Base-by-base conservation (phyloP, 2,329 filamentous ascomycete species). In the Xylariaceae sp. region DNA sequence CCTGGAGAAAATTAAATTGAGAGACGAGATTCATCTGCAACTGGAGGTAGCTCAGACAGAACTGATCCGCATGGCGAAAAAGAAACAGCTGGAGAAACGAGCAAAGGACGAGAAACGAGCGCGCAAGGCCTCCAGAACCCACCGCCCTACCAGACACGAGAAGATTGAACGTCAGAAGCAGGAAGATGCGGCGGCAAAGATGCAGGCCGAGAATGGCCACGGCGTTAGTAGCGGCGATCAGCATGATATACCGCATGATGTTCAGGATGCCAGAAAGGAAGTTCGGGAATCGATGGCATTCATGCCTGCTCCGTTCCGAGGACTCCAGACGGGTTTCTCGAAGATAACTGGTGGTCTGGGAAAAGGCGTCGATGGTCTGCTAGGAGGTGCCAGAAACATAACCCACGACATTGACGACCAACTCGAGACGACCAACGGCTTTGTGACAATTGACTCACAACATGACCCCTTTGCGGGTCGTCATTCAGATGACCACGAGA, bases 41-140 rank as follows among this genome's bases (percentile, higher is more conserved):
- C 82, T 99, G 0, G 94, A 99, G 70, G 75, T 75, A 7, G 93
- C 93, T 1, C 88, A 97, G 73, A 97, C 91, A 0, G 85, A 90
- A 18, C 77, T 99, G 47, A 89, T 99, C 66, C 87, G 86, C 60
- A 80, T 80, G 51, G 92, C 90, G 57, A 92, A 92, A 70, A 90
- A 87, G 71, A 86, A 85, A 11, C 86, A 97, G 66, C 76, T 88
- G n/a, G 88, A 93, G 70, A 79, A 85, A 68, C 72, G 80, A 57
- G 79, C 80, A 55, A 83, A 83, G 54, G 83, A 84, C 5, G 87
- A 86, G 48, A 92, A 89, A 71, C 82, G 82, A 64, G 75, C 78
- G 1, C 83, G 86, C n/a, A 83, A 79, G 59, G 74, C 79, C 51
- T 70, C 74, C 35, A 80, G 78, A 59, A 73, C 76, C 34, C 80